phyloP scores from a whole-genome alignment of 139 green algal genomes.

The Picochlorum sp. region DNA sequence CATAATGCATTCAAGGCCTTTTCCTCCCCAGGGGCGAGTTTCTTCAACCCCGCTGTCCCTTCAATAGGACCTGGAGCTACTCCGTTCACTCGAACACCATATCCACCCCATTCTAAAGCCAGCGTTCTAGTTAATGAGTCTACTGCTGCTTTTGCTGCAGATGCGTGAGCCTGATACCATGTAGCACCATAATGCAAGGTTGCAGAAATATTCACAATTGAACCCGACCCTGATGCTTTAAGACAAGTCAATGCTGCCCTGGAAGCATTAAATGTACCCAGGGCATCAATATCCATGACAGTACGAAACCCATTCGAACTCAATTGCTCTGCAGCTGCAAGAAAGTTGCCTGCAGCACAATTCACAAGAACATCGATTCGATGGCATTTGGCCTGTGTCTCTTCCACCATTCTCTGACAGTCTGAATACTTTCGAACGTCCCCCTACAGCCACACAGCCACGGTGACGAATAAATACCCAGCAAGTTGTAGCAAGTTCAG shows the following conservation, averaged over 20 bases:
- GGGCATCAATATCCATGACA: constrained; percentile 94
- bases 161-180: constrained; percentile 86
- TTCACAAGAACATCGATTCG: constrained; percentile 88
- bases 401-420: constrained; percentile 49
- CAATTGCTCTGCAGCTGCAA: constrained; percentile 70
- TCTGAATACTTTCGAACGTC: constrained; percentile 73
- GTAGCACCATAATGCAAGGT: constrained; percentile 93
- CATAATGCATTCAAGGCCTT: constrained; percentile 35
- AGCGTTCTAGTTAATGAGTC: constrained; percentile 84
- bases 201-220: constrained; percentile 90
- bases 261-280: constrained; percentile 78
- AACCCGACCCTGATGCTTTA: background rate
- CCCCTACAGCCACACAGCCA: constrained; percentile 42
- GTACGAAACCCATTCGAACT: constrained; percentile 81
- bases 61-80: constrained; percentile 86
- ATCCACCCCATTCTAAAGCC: constrained; percentile 85
- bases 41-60: constrained; percentile 80
- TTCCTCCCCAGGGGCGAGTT: constrained; percentile 63
- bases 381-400: constrained; percentile 34
- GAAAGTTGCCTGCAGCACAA: constrained; percentile 80
- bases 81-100: constrained; percentile 74
- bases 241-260: constrained; percentile 63
- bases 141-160: constrained; percentile 80
- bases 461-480: background rate
- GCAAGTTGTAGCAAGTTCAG: background rate